Percentiles rank a stretch among this genome's conserved stretches.
These are phyloP conservation scores for Gossypium ekmanianum DNA, from an alignment of 345 rosid genomes.

Conservation along the genomic window DNA sequence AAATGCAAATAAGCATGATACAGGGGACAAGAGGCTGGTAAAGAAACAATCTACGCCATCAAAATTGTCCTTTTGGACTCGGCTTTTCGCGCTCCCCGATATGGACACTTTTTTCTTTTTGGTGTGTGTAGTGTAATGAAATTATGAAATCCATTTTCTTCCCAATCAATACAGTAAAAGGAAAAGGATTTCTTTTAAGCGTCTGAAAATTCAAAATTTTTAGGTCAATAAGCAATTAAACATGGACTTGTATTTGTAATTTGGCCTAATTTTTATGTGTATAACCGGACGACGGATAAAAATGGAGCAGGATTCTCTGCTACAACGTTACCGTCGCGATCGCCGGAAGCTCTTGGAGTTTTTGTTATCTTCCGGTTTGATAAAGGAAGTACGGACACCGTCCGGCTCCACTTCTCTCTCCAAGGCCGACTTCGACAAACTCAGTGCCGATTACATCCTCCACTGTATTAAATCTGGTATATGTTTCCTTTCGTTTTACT, in stretches of 20 bases:
- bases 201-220: conserved; percentile 1
- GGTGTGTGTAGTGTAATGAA: not conserved
- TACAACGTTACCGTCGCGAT: conserved; percentile 73
- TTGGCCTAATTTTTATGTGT: not conserved
- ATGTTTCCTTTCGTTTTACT: conserved; percentile 6
- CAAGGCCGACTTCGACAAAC: conserved; percentile 52
- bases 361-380: conserved; percentile 55
- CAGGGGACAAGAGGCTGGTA: not conserved
- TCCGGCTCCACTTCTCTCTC: conserved; percentile 46
- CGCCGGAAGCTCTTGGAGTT: conserved; percentile 85
- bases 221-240: not conserved
- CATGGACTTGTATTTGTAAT: conserved; percentile 7
- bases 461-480: conserved; percentile 67
- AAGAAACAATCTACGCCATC: conserved; percentile 6
- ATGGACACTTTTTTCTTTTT: not conserved
- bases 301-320: conserved; percentile 37
- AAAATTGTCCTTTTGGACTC: conserved; percentile 12
- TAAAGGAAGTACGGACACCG: conserved; percentile 52
- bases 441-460: conserved; percentile 72
- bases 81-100: conserved; percentile 28
- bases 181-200: not conserved
- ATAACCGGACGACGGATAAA: not conserved
- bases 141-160: not conserved
- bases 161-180: not conserved
- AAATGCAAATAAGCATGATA: not conserved